Conservation (phyloP, 192 early-diverging fungal species). For the Mortierella antarctica region DNA sequence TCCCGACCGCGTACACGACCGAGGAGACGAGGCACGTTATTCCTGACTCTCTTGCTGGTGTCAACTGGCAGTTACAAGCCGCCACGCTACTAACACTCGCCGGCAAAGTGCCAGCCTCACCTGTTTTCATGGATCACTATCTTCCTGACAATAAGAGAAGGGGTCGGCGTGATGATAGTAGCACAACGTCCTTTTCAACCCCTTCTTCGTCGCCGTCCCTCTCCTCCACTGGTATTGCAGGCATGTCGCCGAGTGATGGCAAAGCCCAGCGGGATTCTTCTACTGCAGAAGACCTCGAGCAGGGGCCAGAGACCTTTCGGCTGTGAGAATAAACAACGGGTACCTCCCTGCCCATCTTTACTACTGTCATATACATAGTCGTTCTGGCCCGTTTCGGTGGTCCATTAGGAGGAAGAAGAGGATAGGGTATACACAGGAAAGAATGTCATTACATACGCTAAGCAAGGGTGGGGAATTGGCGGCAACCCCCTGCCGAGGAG, state of each 20-base stretch:
- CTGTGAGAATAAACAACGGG: not conserved
- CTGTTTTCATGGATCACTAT: conserved; percentile 35
- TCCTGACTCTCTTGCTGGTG: conserved; percentile 21
- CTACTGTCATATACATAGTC: too few relatives aligned
- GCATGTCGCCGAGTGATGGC: not conserved
- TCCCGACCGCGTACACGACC: conserved; percentile 80
- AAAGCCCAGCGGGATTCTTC: not conserved
- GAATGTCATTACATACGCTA: too few relatives aligned
- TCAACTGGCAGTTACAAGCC: conserved; percentile 45
- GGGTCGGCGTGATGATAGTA: conserved; percentile 1
- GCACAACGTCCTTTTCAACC: conserved; percentile 6
- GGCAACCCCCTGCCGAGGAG: too few relatives aligned
- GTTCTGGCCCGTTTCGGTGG: too few relatives aligned
- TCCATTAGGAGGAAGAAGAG: too few relatives aligned
- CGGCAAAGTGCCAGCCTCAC: conserved; percentile 40
- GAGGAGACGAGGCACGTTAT: conserved; percentile 64
- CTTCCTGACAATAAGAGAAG: conserved; percentile 22
- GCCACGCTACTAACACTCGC: conserved; percentile 28
- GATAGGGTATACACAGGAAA: too few relatives aligned
- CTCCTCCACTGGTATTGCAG: not conserved
- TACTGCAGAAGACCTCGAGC: conserved; percentile 1
- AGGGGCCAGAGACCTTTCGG: conserved; percentile 22
- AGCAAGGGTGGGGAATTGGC: too few relatives aligned
- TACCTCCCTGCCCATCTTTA: not conserved
- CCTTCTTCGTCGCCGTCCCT: conserved; percentile 16